Percentiles rank a stretch among this genome's conserved stretches.
Conservation (phyloP, 2,329 filamentous ascomycete genomes). For the Fusarium piperis region DNA sequence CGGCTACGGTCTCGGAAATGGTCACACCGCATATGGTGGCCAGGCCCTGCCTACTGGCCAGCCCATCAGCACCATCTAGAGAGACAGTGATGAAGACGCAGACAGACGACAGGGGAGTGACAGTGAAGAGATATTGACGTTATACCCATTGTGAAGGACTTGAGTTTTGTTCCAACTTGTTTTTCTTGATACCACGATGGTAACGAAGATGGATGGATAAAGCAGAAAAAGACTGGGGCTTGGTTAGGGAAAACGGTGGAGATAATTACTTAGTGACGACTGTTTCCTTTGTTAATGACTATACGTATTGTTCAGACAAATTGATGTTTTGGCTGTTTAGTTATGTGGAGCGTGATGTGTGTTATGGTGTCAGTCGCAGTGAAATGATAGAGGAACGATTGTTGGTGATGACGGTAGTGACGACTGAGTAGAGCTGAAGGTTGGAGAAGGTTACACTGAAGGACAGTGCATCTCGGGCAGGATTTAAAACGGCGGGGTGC, state of each 20-base stretch:
- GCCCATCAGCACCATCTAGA: constrained; percentile 30
- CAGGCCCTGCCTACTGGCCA: constrained; percentile 21
- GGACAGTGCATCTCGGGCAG: not conserved
- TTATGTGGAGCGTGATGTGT: not conserved
- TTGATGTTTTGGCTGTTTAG: constrained; percentile 16
- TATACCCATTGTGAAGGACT: constrained; percentile 40
- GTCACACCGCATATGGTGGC: constrained; percentile 2
- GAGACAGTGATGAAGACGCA: not conserved
- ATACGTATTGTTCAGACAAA: constrained; percentile 30
- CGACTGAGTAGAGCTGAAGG: not conserved
- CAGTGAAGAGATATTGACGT: constrained; percentile 20
- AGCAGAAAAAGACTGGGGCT: constrained; percentile 15
- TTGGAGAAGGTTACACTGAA: not conserved
- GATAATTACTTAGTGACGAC: constrained; percentile 23
- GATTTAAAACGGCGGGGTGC: not conserved
- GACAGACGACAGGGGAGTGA: not conserved
- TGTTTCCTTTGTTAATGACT: constrained; percentile 34
- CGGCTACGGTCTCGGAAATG: constrained; percentile 13
- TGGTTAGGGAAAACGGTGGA: constrained; percentile 16
- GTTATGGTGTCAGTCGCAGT: not conserved
- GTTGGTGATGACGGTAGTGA: not conserved
- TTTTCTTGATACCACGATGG: constrained; percentile 39
- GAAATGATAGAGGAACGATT: not conserved
- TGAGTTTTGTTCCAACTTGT: constrained; percentile 23
- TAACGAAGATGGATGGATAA: constrained; percentile 28